Evolutionary conservation across 345 rosid species (phyloP).

Genomic region (Dimocarpus longan): DNA sequence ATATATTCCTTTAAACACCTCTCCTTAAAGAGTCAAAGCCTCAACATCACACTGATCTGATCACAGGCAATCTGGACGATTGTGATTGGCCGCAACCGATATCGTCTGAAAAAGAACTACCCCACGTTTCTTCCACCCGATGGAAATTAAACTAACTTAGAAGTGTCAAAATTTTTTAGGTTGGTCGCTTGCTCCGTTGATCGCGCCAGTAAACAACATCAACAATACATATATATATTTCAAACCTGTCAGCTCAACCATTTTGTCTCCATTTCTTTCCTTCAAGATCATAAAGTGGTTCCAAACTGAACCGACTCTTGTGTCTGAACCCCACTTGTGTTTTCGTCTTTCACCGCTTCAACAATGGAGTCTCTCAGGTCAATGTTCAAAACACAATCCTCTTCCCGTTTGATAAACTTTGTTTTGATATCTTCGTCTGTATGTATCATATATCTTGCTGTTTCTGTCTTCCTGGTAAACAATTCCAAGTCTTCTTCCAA

Average conservation of each 20-base stretch:
- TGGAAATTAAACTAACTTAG: conserved; percentile 11
- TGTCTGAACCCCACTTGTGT: background rate
- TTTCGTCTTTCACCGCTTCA: background rate
- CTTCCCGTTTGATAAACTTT: conserved; percentile 41
- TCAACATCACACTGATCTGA: background rate
- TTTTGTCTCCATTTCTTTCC: background rate
- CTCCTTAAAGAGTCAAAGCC: background rate
- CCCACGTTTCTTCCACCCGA: background rate
- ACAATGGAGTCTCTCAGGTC: conserved; percentile 42
- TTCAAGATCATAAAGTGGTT: background rate
- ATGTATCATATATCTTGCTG: conserved; percentile 46
- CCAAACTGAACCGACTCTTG: background rate
- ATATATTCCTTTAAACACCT: background rate
- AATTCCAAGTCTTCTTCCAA: conserved; percentile 32
- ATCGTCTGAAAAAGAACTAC: background rate
- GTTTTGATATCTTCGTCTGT: conserved; percentile 42
- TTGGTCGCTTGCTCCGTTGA: conserved; percentile 9
- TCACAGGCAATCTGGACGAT: background rate
- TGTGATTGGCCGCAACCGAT: background rate
- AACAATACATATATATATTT: background rate
- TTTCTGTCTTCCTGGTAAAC: conserved; percentile 43
- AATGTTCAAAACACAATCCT: conserved; percentile 35
- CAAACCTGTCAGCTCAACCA: conserved; percentile 14
- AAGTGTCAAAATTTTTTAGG: conserved; percentile 10
- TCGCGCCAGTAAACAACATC: background rate